phyloP scores from a whole-genome alignment of 306 rosid species.

The Acacia melanoxylon region DNA sequence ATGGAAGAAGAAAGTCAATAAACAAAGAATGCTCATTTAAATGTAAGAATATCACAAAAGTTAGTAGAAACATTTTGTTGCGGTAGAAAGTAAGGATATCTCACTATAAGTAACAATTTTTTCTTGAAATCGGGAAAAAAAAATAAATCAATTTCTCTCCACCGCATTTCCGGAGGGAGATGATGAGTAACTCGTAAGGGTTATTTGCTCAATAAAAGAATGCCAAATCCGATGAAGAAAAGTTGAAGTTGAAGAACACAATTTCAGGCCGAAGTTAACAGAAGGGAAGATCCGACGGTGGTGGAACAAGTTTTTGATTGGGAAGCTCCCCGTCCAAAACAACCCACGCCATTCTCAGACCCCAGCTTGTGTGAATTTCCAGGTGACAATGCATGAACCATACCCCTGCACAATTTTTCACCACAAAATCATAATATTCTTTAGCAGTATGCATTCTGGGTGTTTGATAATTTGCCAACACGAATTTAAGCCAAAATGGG shows the following conservation, averaged over 20 bases:
- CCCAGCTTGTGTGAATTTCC: conserved; percentile 57
- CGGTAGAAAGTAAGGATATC: neutral
- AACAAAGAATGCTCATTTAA: neutral
- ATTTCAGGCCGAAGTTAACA: conserved; percentile 24
- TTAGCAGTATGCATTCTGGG: neutral
- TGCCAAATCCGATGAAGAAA: neutral
- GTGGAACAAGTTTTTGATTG: conserved; percentile 47
- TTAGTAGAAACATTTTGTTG: neutral
- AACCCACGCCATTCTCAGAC: conserved; percentile 58
- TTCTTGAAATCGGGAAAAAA: neutral
- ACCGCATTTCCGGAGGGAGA: neutral
- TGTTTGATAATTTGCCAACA: neutral
- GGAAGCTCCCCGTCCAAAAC: conserved; percentile 53
- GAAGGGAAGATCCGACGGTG: conserved; percentile 51
- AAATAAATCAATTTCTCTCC: neutral
- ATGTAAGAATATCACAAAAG: neutral
- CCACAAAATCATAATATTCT: no score
- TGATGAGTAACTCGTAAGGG: neutral
- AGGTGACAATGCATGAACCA: conserved; percentile 64
- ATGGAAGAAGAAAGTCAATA: neutral
- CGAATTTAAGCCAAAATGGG: neutral
- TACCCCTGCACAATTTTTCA: conserved; percentile 33
- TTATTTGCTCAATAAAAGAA: neutral
- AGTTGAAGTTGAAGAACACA: neutral
- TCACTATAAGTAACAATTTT: neutral